Base-by-base conservation (phyloP, 2,329 filamentous ascomycete species). In the Cladosporium sp. region DNA sequence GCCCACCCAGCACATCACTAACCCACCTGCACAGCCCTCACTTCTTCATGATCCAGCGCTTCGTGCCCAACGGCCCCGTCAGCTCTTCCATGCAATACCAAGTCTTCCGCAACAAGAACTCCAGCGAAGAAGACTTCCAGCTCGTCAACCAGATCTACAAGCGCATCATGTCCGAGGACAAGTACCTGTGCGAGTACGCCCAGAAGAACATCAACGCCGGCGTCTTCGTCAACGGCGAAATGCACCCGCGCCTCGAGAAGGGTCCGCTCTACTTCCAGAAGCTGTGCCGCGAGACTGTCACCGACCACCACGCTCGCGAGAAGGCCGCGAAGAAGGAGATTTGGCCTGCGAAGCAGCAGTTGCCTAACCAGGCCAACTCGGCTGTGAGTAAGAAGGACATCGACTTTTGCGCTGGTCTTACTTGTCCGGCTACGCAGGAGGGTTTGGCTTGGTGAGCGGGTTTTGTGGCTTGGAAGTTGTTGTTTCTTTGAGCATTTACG, bases 21-120 rank as follows among this genome's bases (percentile, higher is more conserved):
- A 61, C 58, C 19, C n/a, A n/a, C 40, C n/a, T 17, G 15, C 1
- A 42, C 60, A 81, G 80, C 13, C 78, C 81, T n/a, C 75, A 86
- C 70, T 86, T 86, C 70, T 81, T 87, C 71, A 83, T 84, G 74
- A 80, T 86, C 56, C 83, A 86, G 66, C 76, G 83, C 58, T 85
- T 86, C 70, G 75, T 86, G 12, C 84, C 84, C 12, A 77, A 73
- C 48, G 73, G 75, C 1, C 74, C 83, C 0, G 75, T 71, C 35
- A 77, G 71, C 40, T 80, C 79, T 1, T 73, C 74, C 37, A 86
- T 87, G 80, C 75, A 77, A 57, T 86, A 87, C 69, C 82, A 87
- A 66, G 79, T 87, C 50, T 87, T 79, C 75, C 77, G 82, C 59
- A 82, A 86, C 76, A 83, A 82, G 67, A 72, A 81, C 66, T 79